Base-by-base conservation (phyloP, 306 rosid species). In the Pyrus betulifolia region DNA sequence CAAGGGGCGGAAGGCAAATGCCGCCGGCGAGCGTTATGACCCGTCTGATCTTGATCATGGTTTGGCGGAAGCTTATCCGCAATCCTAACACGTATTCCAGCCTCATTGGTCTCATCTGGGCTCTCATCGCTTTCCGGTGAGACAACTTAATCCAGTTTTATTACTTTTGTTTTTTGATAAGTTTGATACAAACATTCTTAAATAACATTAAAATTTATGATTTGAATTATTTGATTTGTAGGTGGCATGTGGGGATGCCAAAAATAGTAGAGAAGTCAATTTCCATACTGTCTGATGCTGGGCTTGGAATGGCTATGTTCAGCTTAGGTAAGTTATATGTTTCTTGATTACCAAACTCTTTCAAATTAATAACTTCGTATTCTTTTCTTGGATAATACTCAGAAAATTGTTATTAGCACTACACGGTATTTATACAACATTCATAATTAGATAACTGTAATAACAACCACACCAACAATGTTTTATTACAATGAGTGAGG, bases 261-360 rank as follows among this genome's bases (percentile, higher is more conserved):
- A 75, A 67, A 87, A 89, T 96, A 81, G 76, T 96, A 67, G 79
- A 81, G 86, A 63, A 84, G 40, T 96, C 99, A 64, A 96, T 96
- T 85, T 88, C 99, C 83, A 96, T 96, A 76, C 91, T 96, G 74
- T 96, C 99, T 19, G 98, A 96, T 82, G 98, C 99, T 23, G 99
- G 99, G 28, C 96, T 96, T 5, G 99, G 99, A 76, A 96, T 96
- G 99, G 99, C 99, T 78, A 96, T 96, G 99, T 96, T 96, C 88
- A 96, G 99, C 84, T 91, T 96, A 84, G 99, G 99, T 96, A 81
- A 88, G 91, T 81, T 3, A 2, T 8, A 33, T 65, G 8, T 65
- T 18, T 7, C 45, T 62, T 19, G 35, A 31, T 65, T 35, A 2
- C 40, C 42, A 0, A 14, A 28, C 8, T 28, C 10, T 62, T 4